Evolutionary conservation across 805 yeast species (phyloP), one percentile per base, ranked within the genome.

Genomic region (Sugiyamaella marilandica): DNA sequence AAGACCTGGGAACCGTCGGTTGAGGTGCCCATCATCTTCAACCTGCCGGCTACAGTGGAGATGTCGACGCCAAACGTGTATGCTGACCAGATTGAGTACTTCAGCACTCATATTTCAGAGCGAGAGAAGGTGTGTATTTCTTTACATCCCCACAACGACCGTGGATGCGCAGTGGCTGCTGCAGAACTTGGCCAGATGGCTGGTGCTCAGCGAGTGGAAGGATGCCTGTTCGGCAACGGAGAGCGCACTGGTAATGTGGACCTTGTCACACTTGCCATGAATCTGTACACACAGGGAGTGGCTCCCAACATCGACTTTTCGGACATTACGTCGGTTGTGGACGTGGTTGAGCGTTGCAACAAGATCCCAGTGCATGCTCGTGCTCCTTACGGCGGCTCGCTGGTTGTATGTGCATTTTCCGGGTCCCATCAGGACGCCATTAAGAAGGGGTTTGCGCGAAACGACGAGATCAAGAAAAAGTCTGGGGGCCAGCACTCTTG

Each of bases 401-500:
- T 85, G 48, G 94, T 85, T 41, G 91, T 86, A 35, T 85, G 88
- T 70, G 94, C 94, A 1, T 86, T 86, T 70, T 78, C 85, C 49
- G 94, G 94, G 2, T 82, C 89, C n/a, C 94, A 86, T 68, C 94
- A 86, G 71, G 94, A 87, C 68, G 94, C 95, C 41, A 86, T 86
- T 68, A 87, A 86, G 70, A 86, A 86, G 72, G 95, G 95, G 14
- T 86, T 86, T 67, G 74, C 76, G 21, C 67, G 65, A 13, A 45
- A 55, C 36, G 62, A 55, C 48, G 61, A 67, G 47, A 70, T 69
- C 39, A 63, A 65, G 43, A 64, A 69, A 41, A 50, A 49, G 43
- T 66, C 68, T 26, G 67, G 68, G 11, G 64, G 70, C 21, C 71
- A 70, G 41, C 50, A 49, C 41, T 57, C 61, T 21, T 68, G 66